Base-by-base conservation (phyloP, 176 grass and related monocot genomes). In the Aechmea fasciata region DNA sequence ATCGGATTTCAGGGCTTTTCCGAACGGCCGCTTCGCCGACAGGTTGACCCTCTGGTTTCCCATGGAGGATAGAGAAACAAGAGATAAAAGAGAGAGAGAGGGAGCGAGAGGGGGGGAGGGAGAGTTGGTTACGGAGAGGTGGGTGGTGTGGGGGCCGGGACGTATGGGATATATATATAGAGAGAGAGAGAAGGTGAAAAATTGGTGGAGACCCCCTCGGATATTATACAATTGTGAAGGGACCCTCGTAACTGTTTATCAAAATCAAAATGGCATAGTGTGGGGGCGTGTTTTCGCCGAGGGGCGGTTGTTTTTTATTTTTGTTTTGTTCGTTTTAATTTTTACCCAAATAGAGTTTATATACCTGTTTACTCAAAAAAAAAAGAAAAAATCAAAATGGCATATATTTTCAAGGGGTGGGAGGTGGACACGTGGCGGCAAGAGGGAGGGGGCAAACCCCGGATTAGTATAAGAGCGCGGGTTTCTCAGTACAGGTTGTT, bases 11-110 rank as follows among this genome's bases (percentile, higher is more conserved):
- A 92, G 0, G 12, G 63, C 33, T 52, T 81, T 15, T 14, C 3
- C 1, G 55, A 89, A 87, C 13, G 80, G 76, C 2, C 63, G 73
- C 7, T 71, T 49, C 49, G 61, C 52, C 9, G 78, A 49, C 11
- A 96, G 76, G 73, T 96, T 91, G 15, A 91, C 88, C 77, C 63
- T 62, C 9, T 69, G 66, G 23, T 23, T 81, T 10, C 90, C 83
- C 90, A 93, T 93, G 59, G 50, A 51, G 22, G 3, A 19, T 3
- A 68, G 47, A 29, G 48, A 67, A 20, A n/a, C 11, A 11, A 64
- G 67, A 51, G 33, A n/a, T n/a, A n/a, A n/a, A n/a, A n/a, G 49
- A 47, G 49, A 57, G 25, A 62, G 71, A 47, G 9, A 66, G 55
- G 57, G 65, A 77, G 23, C 29, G 22, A 77, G 48, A 76, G 7